phyloP scores from a whole-genome alignment of 495 filamentous ascomycete species.

The Annulohypoxylon nitens region DNA sequence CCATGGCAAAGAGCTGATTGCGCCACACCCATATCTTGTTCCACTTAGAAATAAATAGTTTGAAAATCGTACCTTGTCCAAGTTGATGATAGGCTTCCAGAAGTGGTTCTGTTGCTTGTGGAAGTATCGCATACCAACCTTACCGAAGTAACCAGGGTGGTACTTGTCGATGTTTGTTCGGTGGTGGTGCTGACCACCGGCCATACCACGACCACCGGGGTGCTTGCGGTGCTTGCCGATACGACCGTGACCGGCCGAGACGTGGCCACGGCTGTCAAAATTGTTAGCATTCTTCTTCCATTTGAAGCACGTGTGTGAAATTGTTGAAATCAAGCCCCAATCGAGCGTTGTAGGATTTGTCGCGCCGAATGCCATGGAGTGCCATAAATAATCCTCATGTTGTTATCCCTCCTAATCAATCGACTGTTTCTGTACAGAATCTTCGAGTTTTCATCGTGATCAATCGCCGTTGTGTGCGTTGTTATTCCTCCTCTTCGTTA shows the following conservation, averaged over 20 bases:
- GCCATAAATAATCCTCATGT: slow-evolving; percentile 6
- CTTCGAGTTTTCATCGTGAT: background rate
- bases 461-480: background rate
- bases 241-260: slow-evolving; percentile 93
- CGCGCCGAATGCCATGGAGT: slow-evolving; percentile 36
- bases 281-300: slow-evolving; percentile 46
- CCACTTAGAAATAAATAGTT: slow-evolving; percentile 1
- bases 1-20: background rate
- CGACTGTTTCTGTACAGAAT: background rate
- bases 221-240: slow-evolving; percentile 94
- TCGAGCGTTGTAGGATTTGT: slow-evolving; percentile 24
- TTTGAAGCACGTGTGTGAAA: slow-evolving; percentile 1
- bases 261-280: slow-evolving; percentile 83
- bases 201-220: slow-evolving; percentile 94
- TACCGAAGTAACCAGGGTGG: slow-evolving; percentile 84
- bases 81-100: slow-evolving; percentile 93
- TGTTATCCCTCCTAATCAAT: slow-evolving; percentile 1
- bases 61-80: slow-evolving; percentile 78
- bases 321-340: slow-evolving; percentile 9
- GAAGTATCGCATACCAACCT: slow-evolving; percentile 97
- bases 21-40: slow-evolving; percentile 44
- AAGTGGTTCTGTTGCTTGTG: slow-evolving; percentile 89
- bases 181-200: slow-evolving; percentile 97
- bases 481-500: slow-evolving; percentile 22
- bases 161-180: slow-evolving; percentile 90